phyloP scores from a whole-genome alignment of 1,139 yeast species.

The Eremothecium cymbalariae region DNA sequence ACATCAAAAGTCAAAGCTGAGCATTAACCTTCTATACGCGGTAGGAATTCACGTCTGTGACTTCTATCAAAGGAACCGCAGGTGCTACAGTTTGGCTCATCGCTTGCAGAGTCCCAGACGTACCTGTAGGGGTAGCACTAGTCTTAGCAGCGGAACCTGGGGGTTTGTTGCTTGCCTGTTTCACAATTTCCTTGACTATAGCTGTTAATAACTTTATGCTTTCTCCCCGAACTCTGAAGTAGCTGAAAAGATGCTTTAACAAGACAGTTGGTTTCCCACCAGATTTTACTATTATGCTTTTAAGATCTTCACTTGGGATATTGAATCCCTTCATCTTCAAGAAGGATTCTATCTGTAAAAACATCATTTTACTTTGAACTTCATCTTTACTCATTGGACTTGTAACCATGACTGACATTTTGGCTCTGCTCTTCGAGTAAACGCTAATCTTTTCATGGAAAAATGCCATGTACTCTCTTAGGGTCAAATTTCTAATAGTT shows the following conservation, averaged over 20 bases:
- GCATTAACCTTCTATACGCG: background rate
- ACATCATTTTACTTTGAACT: conserved; percentile 30
- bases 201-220: conserved; percentile 32
- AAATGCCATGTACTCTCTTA: conserved; percentile 32
- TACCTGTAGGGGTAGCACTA: background rate
- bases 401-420: conserved; percentile 36
- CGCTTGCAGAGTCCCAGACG: conserved; percentile 2
- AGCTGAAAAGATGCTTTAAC: conserved; percentile 35
- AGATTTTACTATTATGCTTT: conserved; percentile 33
- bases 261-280: conserved; percentile 34
- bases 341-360: conserved; percentile 37
- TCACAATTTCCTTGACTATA: conserved; percentile 31
- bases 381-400: conserved; percentile 34
- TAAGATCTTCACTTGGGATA: conserved; percentile 35
- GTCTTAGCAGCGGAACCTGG: conserved; percentile 4
- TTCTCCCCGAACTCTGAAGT: conserved; percentile 36
- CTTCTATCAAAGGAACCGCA: conserved; percentile 11
- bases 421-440: conserved; percentile 34
- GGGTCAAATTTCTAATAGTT: conserved; percentile 28
- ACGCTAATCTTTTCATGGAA: conserved; percentile 35
- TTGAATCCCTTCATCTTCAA: conserved; percentile 39
- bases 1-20: too few species aligned
- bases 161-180: conserved; percentile 11
- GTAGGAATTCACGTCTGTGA: conserved; percentile 8
- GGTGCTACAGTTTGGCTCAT: conserved; percentile 9